Conservation (phyloP, 257 asterid species). For the Solanum lycopersicoides region DNA sequence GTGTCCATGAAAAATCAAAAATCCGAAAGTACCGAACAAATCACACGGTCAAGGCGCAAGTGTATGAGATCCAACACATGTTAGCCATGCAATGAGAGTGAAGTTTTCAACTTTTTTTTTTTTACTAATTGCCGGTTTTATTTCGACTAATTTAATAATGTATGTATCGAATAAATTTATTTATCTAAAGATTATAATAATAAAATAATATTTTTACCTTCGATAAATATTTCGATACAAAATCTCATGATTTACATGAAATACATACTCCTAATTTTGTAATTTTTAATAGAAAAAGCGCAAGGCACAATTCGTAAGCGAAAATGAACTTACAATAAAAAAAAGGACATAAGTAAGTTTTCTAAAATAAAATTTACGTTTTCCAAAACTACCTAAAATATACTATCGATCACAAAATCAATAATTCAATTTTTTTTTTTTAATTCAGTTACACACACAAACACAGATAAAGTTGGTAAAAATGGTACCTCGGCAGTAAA, state of each 20-base stretch:
- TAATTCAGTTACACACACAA: neutral
- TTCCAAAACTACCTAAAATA: too few relatives aligned
- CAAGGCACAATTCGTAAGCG: neutral
- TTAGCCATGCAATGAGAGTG: neutral
- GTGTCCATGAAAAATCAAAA: neutral
- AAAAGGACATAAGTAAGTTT: too few relatives aligned
- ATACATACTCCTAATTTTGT: neutral
- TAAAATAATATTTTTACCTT: neutral
- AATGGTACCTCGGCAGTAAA: constrained; percentile 55
- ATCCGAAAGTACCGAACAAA: neutral
- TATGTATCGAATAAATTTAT: too few relatives aligned
- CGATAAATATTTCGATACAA: too few relatives aligned
- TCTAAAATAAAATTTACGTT: too few relatives aligned
- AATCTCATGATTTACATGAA: too few relatives aligned
- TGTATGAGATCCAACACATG: neutral
- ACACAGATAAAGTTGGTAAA: neutral
- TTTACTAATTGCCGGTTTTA: fast-evolving
- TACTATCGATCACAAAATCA: too few relatives aligned
- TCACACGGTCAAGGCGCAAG: neutral
- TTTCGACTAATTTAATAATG: neutral
- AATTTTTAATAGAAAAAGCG: neutral
- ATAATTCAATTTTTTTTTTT: too few relatives aligned
- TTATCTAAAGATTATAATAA: too few relatives aligned
- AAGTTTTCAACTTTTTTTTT: too few relatives aligned
- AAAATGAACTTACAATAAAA: too few relatives aligned